Conservation (phyloP, 441 rosid genomes). For the Populus trichocarpa region DNA sequence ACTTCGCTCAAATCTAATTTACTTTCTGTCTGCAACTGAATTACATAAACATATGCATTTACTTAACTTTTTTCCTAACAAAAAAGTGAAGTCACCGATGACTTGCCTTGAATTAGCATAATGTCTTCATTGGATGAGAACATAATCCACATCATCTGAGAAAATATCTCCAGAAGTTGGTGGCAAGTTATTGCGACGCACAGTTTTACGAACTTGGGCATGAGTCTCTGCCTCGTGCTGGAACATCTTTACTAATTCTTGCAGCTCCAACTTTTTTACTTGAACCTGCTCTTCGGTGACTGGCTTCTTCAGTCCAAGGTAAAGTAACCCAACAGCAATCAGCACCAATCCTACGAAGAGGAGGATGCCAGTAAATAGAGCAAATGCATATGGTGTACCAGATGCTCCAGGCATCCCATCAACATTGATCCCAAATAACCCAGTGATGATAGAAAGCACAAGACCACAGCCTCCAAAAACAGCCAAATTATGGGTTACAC, state of each 20-base stretch:
- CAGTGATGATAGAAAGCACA: conserved; percentile 71
- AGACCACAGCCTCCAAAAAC: conserved; percentile 96
- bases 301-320: conserved; percentile 73
- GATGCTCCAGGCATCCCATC: conserved; percentile 90
- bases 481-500: conserved; percentile 86
- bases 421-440: conserved; percentile 93
- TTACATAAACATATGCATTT: background rate
- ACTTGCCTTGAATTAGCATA: background rate
- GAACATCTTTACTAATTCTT: conserved; percentile 80
- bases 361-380: conserved; percentile 62
- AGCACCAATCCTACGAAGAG: conserved; percentile 50
- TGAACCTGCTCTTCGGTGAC: conserved; percentile 60
- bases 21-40: too few relatives aligned
- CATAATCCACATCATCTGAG: conserved; percentile 42
- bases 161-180: conserved; percentile 81
- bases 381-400: conserved; percentile 83
- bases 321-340: conserved; percentile 61
- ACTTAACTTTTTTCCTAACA: too few relatives aligned
- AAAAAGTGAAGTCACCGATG: background rate
- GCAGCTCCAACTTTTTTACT: conserved; percentile 72
- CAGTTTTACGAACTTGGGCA: conserved; percentile 61
- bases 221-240: conserved; percentile 98
- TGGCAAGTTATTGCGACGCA: conserved; percentile 50
- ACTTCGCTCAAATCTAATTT: too few relatives aligned
- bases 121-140: conserved; percentile 50